A percentile compares a stretch with the other conserved stretches of the same genome.
phyloP scores from a whole-genome alignment of 1,284 basidiomycete genomes.

The Ceratobasidium sp. region DNA sequence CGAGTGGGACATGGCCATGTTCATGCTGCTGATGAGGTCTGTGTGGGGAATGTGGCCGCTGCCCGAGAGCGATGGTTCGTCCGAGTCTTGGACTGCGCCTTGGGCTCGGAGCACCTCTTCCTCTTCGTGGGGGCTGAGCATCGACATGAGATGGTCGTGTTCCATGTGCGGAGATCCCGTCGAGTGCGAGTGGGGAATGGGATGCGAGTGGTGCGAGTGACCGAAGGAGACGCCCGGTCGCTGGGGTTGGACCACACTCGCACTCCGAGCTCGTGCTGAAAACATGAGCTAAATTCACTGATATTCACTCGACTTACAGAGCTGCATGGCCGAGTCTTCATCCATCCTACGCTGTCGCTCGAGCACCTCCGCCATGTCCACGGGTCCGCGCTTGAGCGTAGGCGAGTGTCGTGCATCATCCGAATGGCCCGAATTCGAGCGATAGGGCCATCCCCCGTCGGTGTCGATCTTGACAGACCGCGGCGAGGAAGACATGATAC shows the following conservation, averaged over 20 bases:
- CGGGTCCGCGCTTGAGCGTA: constrained; percentile 60
- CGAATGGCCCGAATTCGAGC: constrained; percentile 8
- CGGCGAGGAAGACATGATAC: constrained; percentile 12
- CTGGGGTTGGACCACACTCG: constrained; percentile 57
- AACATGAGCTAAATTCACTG: constrained; percentile 4
- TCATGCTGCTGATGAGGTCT: constrained; percentile 20
- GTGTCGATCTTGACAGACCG: constrained; percentile 38
- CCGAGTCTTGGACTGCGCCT: constrained; percentile 37
- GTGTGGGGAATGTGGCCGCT: constrained; percentile 39
- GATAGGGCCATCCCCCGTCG: constrained; percentile 15
- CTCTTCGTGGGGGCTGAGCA: constrained; percentile 42
- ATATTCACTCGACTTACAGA: constrained; percentile 53
- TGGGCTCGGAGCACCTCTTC: constrained; percentile 35
- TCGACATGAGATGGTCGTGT: constrained; percentile 37
- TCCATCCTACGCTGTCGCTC: constrained; percentile 86
- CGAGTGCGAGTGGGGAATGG: constrained; percentile 23
- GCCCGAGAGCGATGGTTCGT: constrained; percentile 39
- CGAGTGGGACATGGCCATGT: constrained; percentile 2
- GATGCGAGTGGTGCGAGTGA: neutral
- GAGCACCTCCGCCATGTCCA: constrained; percentile 68
- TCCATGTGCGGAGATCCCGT: constrained; percentile 30
- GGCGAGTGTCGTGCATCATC: constrained; percentile 63
- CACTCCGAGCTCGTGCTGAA: constrained; percentile 63
- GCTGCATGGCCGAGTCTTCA: constrained; percentile 82
- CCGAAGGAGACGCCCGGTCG: constrained; percentile 29